phyloP scores from a whole-genome alignment of 1,284 basidiomycete genomes.

The Cystobasidium slooffiae region DNA sequence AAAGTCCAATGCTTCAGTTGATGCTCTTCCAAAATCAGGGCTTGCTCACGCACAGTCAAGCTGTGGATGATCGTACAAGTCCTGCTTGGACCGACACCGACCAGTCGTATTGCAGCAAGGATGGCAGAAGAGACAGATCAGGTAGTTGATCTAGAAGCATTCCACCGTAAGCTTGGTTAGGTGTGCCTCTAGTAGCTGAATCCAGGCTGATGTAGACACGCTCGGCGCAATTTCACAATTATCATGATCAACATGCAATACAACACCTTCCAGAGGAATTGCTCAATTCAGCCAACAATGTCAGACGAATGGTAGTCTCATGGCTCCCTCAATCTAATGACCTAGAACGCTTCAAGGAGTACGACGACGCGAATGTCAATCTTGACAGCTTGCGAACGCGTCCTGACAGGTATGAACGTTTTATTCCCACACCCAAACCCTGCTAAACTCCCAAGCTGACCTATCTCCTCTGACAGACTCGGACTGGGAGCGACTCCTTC shows the following conservation, averaged over 20 bases:
- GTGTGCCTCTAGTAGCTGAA: background rate
- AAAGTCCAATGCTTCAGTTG: no score
- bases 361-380: constrained; percentile 14
- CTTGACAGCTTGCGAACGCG: constrained; percentile 28
- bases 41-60: no score
- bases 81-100: background rate
- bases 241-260: background rate
- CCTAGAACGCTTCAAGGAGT: constrained; percentile 1
- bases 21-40: no score
- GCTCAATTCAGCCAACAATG: constrained; percentile 25
- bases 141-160: constrained; percentile 34
- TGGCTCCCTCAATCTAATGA: constrained; percentile 25
- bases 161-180: constrained; percentile 35
- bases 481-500: constrained; percentile 30
- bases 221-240: constrained; percentile 1
- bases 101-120: background rate
- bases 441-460: background rate
- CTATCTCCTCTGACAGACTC: constrained; percentile 15
- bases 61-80: no score
- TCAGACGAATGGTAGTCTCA: constrained; percentile 38
- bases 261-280: constrained; percentile 23
- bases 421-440: background rate
- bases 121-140: constrained; percentile 35
- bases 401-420: constrained; percentile 31
- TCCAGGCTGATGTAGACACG: background rate